A percentile compares a stretch with the other conserved stretches of the same genome.
These are phyloP conservation scores for Lunularia cruciata DNA, from an alignment of 225 moss, liverwort and hornwort species.

Conservation along the genomic window DNA sequence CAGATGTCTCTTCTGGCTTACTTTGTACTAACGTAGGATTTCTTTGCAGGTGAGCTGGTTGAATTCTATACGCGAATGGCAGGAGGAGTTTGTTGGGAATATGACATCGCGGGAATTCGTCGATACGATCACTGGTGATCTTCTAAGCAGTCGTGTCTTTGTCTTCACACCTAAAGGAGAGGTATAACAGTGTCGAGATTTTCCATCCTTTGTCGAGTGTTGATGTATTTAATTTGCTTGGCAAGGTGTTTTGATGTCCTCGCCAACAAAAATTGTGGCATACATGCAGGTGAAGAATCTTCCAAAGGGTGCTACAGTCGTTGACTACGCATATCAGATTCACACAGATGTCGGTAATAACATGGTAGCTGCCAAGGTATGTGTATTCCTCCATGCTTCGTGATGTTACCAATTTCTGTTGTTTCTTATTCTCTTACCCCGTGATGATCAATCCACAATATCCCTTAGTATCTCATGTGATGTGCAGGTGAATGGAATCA, in stretches of 20 bases:
- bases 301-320: constrained; percentile 98
- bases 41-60: constrained; percentile 93
- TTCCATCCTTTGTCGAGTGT: neutral
- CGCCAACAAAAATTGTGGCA: neutral
- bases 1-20: neutral
- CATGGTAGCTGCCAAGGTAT: constrained; percentile 97
- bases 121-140: constrained; percentile 95
- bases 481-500: constrained; percentile 87
- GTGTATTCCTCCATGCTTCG: no score
- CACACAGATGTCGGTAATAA: constrained; percentile 98
- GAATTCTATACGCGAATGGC: constrained; percentile 99
- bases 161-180: constrained; percentile 98
- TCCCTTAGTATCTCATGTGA: constrained; percentile 4
- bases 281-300: constrained; percentile 81
- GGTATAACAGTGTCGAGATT: constrained; percentile 34
- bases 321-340: constrained; percentile 97
- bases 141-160: constrained; percentile 95
- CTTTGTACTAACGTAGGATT: neutral
- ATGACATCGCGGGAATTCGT: constrained; percentile 99
- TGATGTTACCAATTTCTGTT: no score
- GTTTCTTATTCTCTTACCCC: no score
- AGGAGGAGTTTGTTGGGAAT: constrained; percentile 98
- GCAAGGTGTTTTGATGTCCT: no score
- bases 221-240: no score
- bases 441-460: no score